Evolutionary conservation across 345 rosid species (phyloP), one percentile per base, ranked within the genome.

Genomic region (Hypericum androsaemum): DNA sequence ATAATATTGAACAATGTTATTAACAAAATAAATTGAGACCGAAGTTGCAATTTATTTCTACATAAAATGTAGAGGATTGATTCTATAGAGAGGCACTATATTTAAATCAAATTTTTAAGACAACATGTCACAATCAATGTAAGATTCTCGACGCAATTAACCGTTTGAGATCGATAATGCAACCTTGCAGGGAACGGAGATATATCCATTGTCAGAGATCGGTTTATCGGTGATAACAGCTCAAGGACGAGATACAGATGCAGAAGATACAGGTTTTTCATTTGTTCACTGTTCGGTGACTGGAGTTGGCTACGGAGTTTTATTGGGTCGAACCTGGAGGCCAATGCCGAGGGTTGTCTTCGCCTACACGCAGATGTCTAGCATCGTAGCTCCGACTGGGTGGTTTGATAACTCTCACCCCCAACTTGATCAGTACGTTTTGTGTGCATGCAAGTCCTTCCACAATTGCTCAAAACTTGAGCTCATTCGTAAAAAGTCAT

Each of bases 171-270:
- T n/a, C n/a, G n/a, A 1, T 22, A 22, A 22, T 6, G 1, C 6
- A 12, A 9, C 12, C 12, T 10, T 43, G 47, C 13, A 43, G 47
- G 47, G 47, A 43, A 43, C 47, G 7, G 7, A 5, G 7, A 7
- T 43, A 5, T 3, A 43, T 43, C 14, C 14, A 15, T 6, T 43
- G 14, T 7, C 47, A 43, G 46, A 43, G 5, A 4, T 11, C 10
- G 46, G 46, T 9, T n/a, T n/a, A n/a, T 9, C 46, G 14, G 13
- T 43, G 47, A 43, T 43, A 43, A 43, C 47, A 7, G 47, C 47
- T 6, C 47, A 43, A 12, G 47, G 14, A 5, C 12, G 14, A 15
- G 14, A 43, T 5, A 43, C 47, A 9, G 14, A 43, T 10, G 10
- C 47, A 43, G 47, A 43, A 12, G 13, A 7, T 7, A 10, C 47